phyloP scores from a whole-genome alignment of 2,329 filamentous ascomycete species.

The Penicillium italicum region DNA sequence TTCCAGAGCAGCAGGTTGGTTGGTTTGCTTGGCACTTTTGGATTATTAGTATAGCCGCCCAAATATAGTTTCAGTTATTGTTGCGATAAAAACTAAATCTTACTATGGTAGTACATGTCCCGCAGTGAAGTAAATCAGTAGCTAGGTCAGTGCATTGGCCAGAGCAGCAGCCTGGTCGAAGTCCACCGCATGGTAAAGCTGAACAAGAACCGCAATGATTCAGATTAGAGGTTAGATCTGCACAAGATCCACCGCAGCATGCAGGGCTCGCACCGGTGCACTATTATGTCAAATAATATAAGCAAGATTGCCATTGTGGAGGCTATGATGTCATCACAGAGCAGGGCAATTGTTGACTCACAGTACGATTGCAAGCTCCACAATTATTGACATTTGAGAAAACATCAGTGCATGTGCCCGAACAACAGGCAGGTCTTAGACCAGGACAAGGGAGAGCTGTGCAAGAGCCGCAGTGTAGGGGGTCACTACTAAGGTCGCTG shows the following conservation, averaged over 20 bases:
- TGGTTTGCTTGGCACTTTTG: not conserved
- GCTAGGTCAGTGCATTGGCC: not conserved
- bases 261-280: not conserved
- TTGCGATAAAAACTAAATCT: not conserved
- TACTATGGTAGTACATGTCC: not conserved
- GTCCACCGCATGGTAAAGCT: not conserved
- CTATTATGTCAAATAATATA: not conserved
- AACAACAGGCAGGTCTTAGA: constrained; percentile 1
- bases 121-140: not conserved
- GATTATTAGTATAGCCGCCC: not conserved
- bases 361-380: not conserved
- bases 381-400: not conserved
- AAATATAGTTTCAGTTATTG: not conserved
- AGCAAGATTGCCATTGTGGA: not conserved
- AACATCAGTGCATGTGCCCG: not conserved
- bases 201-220: not conserved
- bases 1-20: not conserved
- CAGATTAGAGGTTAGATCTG: not conserved
- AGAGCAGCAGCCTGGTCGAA: not conserved
- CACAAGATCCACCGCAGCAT: not conserved
- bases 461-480: constrained; percentile 13
- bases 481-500: constrained; percentile 5
- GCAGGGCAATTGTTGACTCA: not conserved
- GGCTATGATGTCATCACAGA: no score
- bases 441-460: constrained; percentile 9